A percentile compares a stretch with the other conserved stretches of the same genome.
phyloP scores from a whole-genome alignment of 495 filamentous ascomycete species.

The Aspergillus ellipticus region DNA sequence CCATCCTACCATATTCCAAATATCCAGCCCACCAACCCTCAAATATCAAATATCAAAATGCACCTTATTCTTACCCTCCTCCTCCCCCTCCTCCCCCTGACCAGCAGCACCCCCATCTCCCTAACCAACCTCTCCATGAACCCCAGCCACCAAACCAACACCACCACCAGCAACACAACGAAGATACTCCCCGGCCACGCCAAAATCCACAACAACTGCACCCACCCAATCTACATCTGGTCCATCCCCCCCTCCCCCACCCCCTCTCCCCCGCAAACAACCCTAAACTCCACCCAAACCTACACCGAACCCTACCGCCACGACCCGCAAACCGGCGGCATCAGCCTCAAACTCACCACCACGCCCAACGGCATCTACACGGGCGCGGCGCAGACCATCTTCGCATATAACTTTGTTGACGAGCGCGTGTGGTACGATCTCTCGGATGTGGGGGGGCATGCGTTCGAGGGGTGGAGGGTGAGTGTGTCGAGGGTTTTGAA shows the following conservation, averaged over 20 bases:
- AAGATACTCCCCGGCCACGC: slow-evolving; percentile 48
- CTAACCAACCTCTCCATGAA: neutral
- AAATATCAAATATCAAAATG: slow-evolving; percentile 13
- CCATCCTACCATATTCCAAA: neutral
- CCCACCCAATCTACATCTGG: slow-evolving; percentile 48
- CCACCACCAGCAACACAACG: slow-evolving; percentile 15
- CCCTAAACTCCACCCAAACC: slow-evolving; percentile 16
- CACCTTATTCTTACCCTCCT: slow-evolving; percentile 7
- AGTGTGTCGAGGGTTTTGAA: slow-evolving; percentile 33
- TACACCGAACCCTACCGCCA: slow-evolving; percentile 43
- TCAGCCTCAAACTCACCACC: slow-evolving; percentile 53
- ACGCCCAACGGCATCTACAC: slow-evolving; percentile 44
- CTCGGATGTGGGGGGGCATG: slow-evolving; percentile 54
- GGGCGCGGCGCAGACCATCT: slow-evolving; percentile 48
- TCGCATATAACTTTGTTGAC: slow-evolving; percentile 51
- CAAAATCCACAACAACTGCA: slow-evolving; percentile 49
- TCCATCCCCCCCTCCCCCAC: slow-evolving; percentile 44
- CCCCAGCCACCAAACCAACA: neutral
- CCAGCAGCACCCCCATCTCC: slow-evolving; percentile 4
- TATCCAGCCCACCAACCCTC: too few relatives aligned
- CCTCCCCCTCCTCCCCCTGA: slow-evolving; percentile 13
- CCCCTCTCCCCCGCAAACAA: slow-evolving; percentile 25
- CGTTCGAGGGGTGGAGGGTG: slow-evolving; percentile 46
- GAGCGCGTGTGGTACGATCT: slow-evolving; percentile 54
- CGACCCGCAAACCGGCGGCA: slow-evolving; percentile 48